Percentiles rank a stretch among this genome's conserved stretches.
phyloP scores from a whole-genome alignment of 108 stramenopile species.

The Nannochloropsis oceanica region DNA sequence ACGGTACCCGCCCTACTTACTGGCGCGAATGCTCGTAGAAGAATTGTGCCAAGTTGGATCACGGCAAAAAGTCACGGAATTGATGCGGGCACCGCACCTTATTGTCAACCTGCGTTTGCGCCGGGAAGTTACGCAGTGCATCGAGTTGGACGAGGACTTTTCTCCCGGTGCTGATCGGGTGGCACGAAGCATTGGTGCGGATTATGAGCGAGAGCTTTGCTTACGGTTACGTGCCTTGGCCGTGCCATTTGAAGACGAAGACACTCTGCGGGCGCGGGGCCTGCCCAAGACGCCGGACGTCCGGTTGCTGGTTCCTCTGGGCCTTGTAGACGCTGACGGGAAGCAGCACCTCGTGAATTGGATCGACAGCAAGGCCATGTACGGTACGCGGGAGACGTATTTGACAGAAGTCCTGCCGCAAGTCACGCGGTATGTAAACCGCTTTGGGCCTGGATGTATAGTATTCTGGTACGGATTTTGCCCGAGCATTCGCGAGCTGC shows the following conservation, averaged over 20 bases:
- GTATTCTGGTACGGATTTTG: not conserved
- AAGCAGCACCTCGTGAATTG: not conserved
- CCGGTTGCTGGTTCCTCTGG: not conserved
- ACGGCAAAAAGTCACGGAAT: not conserved
- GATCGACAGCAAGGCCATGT: not conserved
- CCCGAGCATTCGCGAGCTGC: not conserved
- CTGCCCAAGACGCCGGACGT: constrained; percentile 1
- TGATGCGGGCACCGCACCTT: not conserved
- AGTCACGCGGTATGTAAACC: not conserved
- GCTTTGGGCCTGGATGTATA: not conserved
- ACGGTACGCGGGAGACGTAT: not conserved
- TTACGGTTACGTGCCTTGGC: not conserved
- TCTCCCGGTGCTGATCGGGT: not conserved
- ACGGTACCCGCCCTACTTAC: not conserved
- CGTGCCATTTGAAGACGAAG: not conserved
- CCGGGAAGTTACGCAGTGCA: not conserved
- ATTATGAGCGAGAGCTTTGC: not conserved
- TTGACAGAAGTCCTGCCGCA: not conserved
- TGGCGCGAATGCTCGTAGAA: not conserved
- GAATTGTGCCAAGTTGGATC: not conserved
- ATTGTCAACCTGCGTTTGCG: not conserved
- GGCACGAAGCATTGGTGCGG: not conserved
- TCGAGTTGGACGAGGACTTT: not conserved
- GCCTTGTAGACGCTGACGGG: not conserved
- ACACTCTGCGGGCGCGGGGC: not conserved